These are phyloP conservation scores for Xylaria telfairii DNA, from an alignment of 495 filamentous ascomycete genomes.

Conservation along the genomic window DNA sequence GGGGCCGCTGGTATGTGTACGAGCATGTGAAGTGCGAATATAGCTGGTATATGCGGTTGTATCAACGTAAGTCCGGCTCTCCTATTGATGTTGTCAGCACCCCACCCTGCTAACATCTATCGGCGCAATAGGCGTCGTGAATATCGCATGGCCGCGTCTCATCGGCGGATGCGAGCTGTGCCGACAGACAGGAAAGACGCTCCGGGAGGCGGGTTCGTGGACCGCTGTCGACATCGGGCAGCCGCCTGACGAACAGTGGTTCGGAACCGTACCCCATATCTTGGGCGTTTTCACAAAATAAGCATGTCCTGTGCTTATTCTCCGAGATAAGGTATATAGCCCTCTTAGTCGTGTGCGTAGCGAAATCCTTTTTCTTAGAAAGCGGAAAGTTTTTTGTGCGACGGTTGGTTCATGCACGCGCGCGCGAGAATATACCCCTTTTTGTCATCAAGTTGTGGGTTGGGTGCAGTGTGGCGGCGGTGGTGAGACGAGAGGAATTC, in stretches of 20 bases:
- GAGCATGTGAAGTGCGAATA: slow-evolving; percentile 69
- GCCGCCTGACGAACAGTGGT: slow-evolving; percentile 53
- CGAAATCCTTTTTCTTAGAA: background rate
- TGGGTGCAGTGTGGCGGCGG: background rate
- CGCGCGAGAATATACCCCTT: background rate
- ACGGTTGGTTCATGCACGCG: background rate
- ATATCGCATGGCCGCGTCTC: slow-evolving; percentile 58
- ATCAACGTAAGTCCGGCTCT: slow-evolving; percentile 57
- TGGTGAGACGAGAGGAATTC: background rate
- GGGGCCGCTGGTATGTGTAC: slow-evolving; percentile 70
- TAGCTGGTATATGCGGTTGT: slow-evolving; percentile 51
- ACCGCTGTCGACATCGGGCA: slow-evolving; percentile 56
- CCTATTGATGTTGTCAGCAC: background rate
- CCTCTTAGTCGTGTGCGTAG: background rate
- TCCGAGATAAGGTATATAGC: background rate
- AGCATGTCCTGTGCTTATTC: background rate
- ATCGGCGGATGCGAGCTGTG: slow-evolving; percentile 66
- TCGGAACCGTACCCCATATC: slow-evolving; percentile 60
- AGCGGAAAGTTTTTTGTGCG: background rate
- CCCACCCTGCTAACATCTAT: background rate
- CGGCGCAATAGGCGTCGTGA: slow-evolving; percentile 42
- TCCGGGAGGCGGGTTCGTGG: slow-evolving; percentile 64
- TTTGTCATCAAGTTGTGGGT: background rate
- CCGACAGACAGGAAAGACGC: slow-evolving; percentile 59
- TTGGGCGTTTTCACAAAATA: slow-evolving; percentile 60